Percentiles rank a stretch among this genome's conserved stretches.
phyloP scores from a whole-genome alignment of 2,329 filamentous ascomycete genomes.

The Scortechinia acanthostroma region DNA sequence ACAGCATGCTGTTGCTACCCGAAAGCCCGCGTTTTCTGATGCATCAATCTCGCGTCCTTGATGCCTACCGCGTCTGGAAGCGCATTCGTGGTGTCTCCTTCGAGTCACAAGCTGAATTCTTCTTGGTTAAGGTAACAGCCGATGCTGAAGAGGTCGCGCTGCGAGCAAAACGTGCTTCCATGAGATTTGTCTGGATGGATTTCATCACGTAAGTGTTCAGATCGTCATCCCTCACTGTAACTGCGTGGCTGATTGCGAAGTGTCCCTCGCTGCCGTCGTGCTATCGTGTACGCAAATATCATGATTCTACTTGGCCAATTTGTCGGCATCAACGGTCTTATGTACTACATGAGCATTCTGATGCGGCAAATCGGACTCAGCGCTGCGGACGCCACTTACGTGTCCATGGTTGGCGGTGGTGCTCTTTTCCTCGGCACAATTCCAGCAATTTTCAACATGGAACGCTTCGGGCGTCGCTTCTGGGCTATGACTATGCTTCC shows the following conservation, averaged over 20 bases:
- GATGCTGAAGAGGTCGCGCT: too few species aligned
- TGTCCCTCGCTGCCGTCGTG: conserved; percentile 58
- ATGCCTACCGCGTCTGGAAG: conserved; percentile 66
- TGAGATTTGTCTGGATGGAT: too few species aligned
- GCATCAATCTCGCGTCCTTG: conserved; percentile 53
- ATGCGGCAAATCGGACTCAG: conserved; percentile 65
- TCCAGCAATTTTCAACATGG: conserved; percentile 65
- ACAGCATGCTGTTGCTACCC: conserved; percentile 67
- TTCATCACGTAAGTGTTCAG: too few species aligned
- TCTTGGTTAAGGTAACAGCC: too few species aligned
- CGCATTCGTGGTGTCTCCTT: conserved; percentile 64
- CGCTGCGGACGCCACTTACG: conserved; percentile 58
- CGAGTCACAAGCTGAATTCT: too few species aligned
- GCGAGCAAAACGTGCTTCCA: too few species aligned
- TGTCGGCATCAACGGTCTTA: conserved; percentile 63
- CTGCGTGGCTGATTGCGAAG: too few species aligned
- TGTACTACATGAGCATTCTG: conserved; percentile 67
- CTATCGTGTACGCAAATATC: conserved; percentile 60
- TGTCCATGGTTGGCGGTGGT: conserved; percentile 68
- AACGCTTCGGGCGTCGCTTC: conserved; percentile 65
- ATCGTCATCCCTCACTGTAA: too few species aligned
- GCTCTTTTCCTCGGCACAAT: conserved; percentile 62
- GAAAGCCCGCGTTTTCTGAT: conserved; percentile 65
- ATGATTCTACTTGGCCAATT: conserved; percentile 68
- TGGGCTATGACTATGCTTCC: conserved; percentile 69